Evolutionary conservation across 75 land plant genomes (phyloP).

Genomic region (Cryptomeria japonica): DNA sequence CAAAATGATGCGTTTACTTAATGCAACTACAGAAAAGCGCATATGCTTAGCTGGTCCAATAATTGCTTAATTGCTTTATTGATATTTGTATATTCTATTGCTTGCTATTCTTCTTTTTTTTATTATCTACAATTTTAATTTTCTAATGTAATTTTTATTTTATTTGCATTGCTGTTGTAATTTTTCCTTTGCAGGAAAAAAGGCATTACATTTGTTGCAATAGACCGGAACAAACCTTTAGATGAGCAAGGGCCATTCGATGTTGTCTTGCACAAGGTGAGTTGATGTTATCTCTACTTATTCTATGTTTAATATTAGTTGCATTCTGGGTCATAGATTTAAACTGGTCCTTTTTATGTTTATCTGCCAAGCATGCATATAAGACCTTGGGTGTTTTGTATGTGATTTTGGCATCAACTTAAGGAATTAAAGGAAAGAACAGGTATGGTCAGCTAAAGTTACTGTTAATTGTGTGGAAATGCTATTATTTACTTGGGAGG

Average conservation of each 20-base stretch:
- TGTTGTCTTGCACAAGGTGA: constrained; percentile 82
- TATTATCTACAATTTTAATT: background rate
- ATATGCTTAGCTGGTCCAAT: background rate
- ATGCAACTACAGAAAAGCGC: background rate
- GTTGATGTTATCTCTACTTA: background rate
- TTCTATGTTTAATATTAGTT: background rate
- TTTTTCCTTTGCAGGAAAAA: constrained; percentile 49
- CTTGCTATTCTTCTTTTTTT: background rate
- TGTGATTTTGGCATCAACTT: background rate
- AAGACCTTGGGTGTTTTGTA: background rate
- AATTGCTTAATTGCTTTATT: background rate
- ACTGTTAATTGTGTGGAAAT: background rate
- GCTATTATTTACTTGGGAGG: constrained; percentile 1
- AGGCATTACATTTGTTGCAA: constrained; percentile 78
- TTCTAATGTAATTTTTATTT: background rate
- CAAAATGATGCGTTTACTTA: background rate
- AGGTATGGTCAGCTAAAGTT: background rate
- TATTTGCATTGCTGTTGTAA: background rate
- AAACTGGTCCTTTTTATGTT: background rate
- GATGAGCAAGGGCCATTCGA: constrained; percentile 89
- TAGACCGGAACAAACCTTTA: constrained; percentile 61
- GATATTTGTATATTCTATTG: background rate
- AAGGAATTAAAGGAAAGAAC: background rate
- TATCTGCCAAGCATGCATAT: background rate
- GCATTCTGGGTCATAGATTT: background rate